These are phyloP conservation scores for Chlamydomonas eustigma DNA, from an alignment of 139 green algal species.

Conservation along the genomic window DNA sequence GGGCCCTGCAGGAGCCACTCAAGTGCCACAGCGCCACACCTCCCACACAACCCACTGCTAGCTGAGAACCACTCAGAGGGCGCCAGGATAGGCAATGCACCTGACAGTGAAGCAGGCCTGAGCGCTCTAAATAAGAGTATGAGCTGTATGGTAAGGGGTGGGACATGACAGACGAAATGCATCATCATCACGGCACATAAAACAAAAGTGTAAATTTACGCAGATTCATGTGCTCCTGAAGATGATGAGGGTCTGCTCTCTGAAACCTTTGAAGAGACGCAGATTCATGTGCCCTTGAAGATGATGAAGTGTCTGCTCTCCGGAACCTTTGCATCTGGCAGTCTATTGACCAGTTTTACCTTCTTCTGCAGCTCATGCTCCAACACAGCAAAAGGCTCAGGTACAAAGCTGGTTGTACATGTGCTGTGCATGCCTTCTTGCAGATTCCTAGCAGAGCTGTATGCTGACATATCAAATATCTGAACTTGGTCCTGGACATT, in stretches of 20 bases:
- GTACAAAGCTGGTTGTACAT: neutral
- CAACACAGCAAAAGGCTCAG: neutral
- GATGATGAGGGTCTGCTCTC: no score
- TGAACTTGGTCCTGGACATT: neutral
- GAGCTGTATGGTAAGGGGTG: no score
- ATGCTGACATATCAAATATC: neutral
- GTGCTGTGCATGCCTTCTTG: neutral
- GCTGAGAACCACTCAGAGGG: conserved; percentile 2
- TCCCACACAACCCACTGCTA: neutral
- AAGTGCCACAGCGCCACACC: neutral
- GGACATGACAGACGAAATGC: no score
- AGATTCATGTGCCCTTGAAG: no score
- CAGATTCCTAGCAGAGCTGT: neutral
- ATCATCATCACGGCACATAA: no score
- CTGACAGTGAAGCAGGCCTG: neutral
- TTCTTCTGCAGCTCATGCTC: neutral
- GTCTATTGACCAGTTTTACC: no score
- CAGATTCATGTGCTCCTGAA: no score
- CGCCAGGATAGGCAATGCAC: neutral
- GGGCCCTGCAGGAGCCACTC: neutral
- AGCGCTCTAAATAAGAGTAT: no score
- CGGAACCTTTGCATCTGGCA: no score
- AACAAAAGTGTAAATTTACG: no score
- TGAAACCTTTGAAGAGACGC: no score
- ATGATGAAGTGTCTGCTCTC: no score